phyloP scores from a whole-genome alignment of 768 basidiomycete genomes.

The Termitomyces sp. region DNA sequence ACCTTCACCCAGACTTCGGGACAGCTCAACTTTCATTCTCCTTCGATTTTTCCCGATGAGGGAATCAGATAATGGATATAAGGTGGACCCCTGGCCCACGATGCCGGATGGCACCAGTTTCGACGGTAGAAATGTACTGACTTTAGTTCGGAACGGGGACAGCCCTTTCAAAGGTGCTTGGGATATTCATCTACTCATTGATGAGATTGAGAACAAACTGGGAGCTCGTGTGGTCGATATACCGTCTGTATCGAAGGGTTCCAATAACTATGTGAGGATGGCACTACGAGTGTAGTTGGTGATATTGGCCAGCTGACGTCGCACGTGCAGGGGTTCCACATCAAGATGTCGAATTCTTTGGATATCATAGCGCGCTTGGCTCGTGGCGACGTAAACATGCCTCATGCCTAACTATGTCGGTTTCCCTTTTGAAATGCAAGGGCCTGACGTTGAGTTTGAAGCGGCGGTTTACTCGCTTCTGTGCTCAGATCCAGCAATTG shows the following conservation, averaged over 20 bases:
- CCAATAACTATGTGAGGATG: neutral
- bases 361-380: neutral
- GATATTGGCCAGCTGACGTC: neutral
- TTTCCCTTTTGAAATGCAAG: neutral
- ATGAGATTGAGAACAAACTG: conserved; percentile 5
- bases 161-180: neutral
- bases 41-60: neutral
- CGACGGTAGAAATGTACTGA: neutral
- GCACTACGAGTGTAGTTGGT: neutral
- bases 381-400: neutral
- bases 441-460: neutral
- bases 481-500: neutral
- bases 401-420: neutral
- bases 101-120: neutral
- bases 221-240: neutral
- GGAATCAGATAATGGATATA: neutral
- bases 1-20: too few relatives aligned
- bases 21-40: neutral
- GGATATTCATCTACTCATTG: neutral
- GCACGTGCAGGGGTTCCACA: neutral
- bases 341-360: neutral
- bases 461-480: neutral
- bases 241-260: neutral
- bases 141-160: neutral
- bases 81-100: neutral